Evolutionary conservation across 129 eudicot species (phyloP).

Genomic region (Artemisia tridentata): DNA sequence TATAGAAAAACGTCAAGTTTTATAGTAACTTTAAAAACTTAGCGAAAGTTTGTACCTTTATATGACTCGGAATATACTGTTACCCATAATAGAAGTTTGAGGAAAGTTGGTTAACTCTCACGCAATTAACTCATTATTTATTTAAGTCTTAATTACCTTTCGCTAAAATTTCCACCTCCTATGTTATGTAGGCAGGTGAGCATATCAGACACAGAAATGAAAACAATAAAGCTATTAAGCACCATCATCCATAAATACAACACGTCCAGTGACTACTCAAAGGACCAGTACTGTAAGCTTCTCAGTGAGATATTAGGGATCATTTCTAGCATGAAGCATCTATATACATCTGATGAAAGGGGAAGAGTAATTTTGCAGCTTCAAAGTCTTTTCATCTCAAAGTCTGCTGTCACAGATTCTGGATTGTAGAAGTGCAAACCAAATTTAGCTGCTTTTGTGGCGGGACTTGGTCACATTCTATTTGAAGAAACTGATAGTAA

Average conservation of each 20-base stretch:
- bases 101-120: slow-evolving; percentile 4
- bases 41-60: not conserved
- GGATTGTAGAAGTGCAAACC: slow-evolving; percentile 70
- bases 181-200: slow-evolving; percentile 56
- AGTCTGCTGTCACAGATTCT: slow-evolving; percentile 33
- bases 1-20: not conserved
- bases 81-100: not conserved
- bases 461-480: slow-evolving; percentile 63
- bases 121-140: not conserved
- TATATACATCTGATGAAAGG: slow-evolving; percentile 66
- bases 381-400: slow-evolving; percentile 59
- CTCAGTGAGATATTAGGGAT: slow-evolving; percentile 58
- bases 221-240: too few species aligned
- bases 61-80: not conserved
- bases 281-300: slow-evolving; percentile 50
- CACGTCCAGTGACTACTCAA: slow-evolving; percentile 37
- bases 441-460: slow-evolving; percentile 69
- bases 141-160: not conserved
- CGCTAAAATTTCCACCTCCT: slow-evolving; percentile 5
- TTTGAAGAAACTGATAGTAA: slow-evolving; percentile 40
- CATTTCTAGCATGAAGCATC: slow-evolving; percentile 60
- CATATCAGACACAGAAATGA: slow-evolving; percentile 62
- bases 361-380: slow-evolving; percentile 66
- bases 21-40: not conserved
- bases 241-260: slow-evolving; percentile 48